Evolutionary conservation across 176 grass and related monocot genomes (phyloP).

Genomic region (Bolboschoenus planiculmis): DNA sequence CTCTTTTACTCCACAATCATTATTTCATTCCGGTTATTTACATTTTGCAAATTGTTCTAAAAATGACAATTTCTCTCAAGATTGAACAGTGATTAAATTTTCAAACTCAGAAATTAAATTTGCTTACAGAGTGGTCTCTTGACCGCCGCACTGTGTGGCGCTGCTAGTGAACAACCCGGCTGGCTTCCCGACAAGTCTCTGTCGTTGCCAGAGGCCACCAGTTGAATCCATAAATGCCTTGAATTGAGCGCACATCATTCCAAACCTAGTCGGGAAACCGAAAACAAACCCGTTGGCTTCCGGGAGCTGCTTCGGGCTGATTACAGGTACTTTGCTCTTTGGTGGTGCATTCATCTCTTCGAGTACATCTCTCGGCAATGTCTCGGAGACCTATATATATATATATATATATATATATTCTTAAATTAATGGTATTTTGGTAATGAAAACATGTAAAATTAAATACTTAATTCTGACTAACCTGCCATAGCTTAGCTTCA

Average conservation of each 20-base stretch:
- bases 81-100: neutral
- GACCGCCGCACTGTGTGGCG: constrained; percentile 32
- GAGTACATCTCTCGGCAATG: constrained; percentile 33
- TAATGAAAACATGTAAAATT: neutral
- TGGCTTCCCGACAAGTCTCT: constrained; percentile 36
- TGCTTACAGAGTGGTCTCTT: constrained; percentile 44
- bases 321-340: constrained; percentile 33
- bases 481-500: constrained; percentile 83
- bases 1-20: neutral
- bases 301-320: constrained; percentile 31
- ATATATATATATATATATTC: neutral
- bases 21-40: no score
- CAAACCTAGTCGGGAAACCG: constrained; percentile 47
- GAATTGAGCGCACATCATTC: constrained; percentile 54
- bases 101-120: neutral
- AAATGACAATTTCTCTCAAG: neutral
- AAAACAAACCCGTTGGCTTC: constrained; percentile 44
- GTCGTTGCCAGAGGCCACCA: constrained; percentile 43
- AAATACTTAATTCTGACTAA: constrained; percentile 29
- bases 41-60: no score
- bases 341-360: constrained; percentile 36
- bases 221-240: constrained; percentile 56
- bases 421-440: neutral
- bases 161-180: constrained; percentile 34
- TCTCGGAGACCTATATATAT: constrained; percentile 32